Evolutionary conservation across 306 rosid species (phyloP), one percentile per base, ranked within the genome.

Genomic region (Erythrophleum fordii): DNA sequence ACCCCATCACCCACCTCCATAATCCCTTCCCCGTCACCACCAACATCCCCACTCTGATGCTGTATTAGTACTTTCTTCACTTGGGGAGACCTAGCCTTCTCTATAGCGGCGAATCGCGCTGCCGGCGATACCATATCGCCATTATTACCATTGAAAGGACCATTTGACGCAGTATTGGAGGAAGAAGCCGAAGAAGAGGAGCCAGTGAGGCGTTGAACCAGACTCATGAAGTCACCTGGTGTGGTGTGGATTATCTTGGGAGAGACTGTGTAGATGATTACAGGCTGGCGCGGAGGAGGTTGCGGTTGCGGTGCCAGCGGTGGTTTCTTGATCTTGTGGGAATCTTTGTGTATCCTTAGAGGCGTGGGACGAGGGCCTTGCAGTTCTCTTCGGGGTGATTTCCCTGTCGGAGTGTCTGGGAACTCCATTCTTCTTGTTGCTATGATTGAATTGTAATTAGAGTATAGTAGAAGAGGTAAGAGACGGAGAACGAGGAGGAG

Each of bases 141-240:
- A 8, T 25, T 76, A 11, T 58, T 51, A 20, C 20, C 23, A 1
- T 13, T 51, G 28, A 70, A 39, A 52, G 75, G 59, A n/a, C 72
- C 18, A 0, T 28, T 61, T 6, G 75, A 2, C 22, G 6, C 14
- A 66, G 9, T 29, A 39, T 39, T 6, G 11, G 31, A 58, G 29
- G 75, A 11, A 4, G 80, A 51, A 3, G 84, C 69, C 2, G 75
- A 71, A 6, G 84, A 82, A 0, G 87, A 66, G 14, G 66, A 76
- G 8, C 97, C 92, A 0, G 97, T 91, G 35, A 91, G 87, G 49
- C 94, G 86, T 83, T 92, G 94, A 68, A 92, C 97, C 0, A 92
- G 88, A 69, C 71, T 79, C 92, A 81, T 92, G 85, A 92, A 92
- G 16, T 92, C 86, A 45, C 78, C 58, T 7, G 97, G 92, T 42